Evolutionary conservation across 225 moss, liverwort and hornwort genomes (phyloP).

Genomic region (Pseudoscleropodium purum): DNA sequence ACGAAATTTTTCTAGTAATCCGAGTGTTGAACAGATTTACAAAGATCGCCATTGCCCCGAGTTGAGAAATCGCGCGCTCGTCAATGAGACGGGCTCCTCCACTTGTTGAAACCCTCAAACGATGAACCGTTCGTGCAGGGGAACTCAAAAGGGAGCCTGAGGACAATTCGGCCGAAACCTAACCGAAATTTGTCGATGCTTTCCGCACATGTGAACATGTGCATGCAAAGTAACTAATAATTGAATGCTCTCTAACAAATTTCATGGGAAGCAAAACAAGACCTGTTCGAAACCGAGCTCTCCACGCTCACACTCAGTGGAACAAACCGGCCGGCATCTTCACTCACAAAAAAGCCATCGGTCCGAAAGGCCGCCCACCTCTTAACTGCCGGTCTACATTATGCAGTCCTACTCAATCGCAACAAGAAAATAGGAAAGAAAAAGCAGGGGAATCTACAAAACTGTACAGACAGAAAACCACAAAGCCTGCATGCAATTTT

Average conservation of each 20-base stretch:
- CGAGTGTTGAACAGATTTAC: neutral
- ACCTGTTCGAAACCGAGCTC: neutral
- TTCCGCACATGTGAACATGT: neutral
- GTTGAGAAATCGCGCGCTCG: neutral
- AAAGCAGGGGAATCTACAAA: neutral
- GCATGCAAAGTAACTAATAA: neutral
- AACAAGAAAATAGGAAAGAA: neutral
- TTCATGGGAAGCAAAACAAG: neutral
- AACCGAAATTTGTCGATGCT: neutral
- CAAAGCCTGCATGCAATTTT: neutral
- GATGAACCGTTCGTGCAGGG: neutral
- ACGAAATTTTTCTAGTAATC: neutral
- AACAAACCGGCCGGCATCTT: neutral
- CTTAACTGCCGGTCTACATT: neutral
- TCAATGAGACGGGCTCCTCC: neutral
- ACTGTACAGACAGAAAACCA: neutral
- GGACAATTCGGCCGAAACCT: constrained; percentile 3
- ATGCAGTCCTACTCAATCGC: neutral
- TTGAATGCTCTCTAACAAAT: neutral
- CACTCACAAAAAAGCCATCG: neutral
- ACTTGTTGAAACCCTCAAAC: constrained; percentile 12
- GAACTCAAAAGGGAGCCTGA: neutral
- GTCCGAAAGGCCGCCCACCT: neutral
- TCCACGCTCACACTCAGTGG: neutral
- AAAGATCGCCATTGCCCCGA: neutral